These are phyloP conservation scores for Boletus smithii DNA, from an alignment of 1,284 basidiomycete species.

Conservation along the genomic window DNA sequence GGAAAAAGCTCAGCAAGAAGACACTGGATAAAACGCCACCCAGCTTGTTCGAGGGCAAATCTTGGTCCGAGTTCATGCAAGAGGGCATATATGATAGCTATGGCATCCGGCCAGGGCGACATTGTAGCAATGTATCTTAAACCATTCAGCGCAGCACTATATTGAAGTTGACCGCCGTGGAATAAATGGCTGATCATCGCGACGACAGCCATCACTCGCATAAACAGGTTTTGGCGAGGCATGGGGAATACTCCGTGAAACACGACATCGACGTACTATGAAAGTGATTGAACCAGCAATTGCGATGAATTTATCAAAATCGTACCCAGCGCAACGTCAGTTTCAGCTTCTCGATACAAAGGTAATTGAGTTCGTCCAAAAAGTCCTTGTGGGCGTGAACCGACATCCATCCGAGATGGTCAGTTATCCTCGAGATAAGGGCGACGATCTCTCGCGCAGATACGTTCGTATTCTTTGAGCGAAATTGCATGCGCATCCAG, in stretches of 20 bases:
- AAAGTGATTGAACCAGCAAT: slow-evolving; percentile 6
- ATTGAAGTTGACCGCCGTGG: slow-evolving; percentile 10
- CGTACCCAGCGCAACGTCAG: slow-evolving; percentile 20
- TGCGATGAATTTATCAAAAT: background rate
- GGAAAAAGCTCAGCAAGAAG: slow-evolving; percentile 14
- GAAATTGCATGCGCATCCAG: slow-evolving; percentile 16
- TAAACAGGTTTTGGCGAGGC: slow-evolving; percentile 10
- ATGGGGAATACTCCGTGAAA: background rate
- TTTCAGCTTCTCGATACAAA: slow-evolving; percentile 19
- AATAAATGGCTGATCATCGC: slow-evolving; percentile 19
- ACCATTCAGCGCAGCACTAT: slow-evolving; percentile 4
- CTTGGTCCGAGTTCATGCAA: slow-evolving; percentile 18
- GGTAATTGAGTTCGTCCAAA: slow-evolving; percentile 5
- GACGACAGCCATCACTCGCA: slow-evolving; percentile 15
- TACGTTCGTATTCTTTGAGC: slow-evolving; percentile 7
- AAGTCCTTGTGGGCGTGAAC: slow-evolving; percentile 9
- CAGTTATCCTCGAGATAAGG: slow-evolving; percentile 10
- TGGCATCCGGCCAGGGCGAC: slow-evolving; percentile 18
- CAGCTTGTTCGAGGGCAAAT: slow-evolving; percentile 12
- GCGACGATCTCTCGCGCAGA: slow-evolving; percentile 4
- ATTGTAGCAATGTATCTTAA: slow-evolving; percentile 13
- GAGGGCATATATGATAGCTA: slow-evolving; percentile 19
- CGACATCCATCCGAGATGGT: slow-evolving; percentile 8
- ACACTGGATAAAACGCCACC: slow-evolving; percentile 14
- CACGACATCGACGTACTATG: slow-evolving; percentile 11